Evolutionary conservation across 768 basidiomycete species (phyloP), one percentile per base, ranked within the genome.

Genomic region (Podaxis sp.): DNA sequence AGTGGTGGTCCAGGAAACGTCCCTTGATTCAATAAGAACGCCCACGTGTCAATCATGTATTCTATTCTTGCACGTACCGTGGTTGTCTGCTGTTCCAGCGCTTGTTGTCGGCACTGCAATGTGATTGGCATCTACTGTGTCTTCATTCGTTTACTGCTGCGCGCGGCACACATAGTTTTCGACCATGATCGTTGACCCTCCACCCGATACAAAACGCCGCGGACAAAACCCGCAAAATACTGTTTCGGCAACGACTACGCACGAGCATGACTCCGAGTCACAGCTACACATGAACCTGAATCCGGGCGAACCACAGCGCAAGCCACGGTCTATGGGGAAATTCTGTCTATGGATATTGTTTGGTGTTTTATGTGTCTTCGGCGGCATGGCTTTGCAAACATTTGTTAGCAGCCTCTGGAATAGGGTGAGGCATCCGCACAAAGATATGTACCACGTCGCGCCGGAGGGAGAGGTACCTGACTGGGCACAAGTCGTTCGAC

Each of bases 401-500:
- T 44, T 61, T 15, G 26, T 54, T 19, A 55, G 28, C 11, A 52
- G 24, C 17, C 2, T 57, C 1, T 52, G 55, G 15, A 17, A 53
- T 13, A 9, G 4, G 24, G 3, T 66, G 7, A 52, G 59, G 22
- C 17, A 56, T 33, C 65, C 65, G 3, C 58, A 63, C 30, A 2
- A n/a, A 8, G 28, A 44, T 3, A 38, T 66, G 38, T 64, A 59
- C 28, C n/a, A 40, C 24, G 52, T 62, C 40, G 26, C n/a, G 13
- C 48, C 55, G 26, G 26, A 44, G 12, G 56, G 19, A 1, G 55
- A 59, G 28, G 56, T 61, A 24, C 19, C 19, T 12, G 59, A 61
- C 38, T 52, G 48, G 55, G 48, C 63, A 33, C 40, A 44, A 24
- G 67, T 69, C 1, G 67, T 70, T 1, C 64, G 59, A 19, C 69